Evolutionary conservation across 495 filamentous ascomycete species (phyloP).

Genomic region (Hypoxylon crocopeplum): DNA sequence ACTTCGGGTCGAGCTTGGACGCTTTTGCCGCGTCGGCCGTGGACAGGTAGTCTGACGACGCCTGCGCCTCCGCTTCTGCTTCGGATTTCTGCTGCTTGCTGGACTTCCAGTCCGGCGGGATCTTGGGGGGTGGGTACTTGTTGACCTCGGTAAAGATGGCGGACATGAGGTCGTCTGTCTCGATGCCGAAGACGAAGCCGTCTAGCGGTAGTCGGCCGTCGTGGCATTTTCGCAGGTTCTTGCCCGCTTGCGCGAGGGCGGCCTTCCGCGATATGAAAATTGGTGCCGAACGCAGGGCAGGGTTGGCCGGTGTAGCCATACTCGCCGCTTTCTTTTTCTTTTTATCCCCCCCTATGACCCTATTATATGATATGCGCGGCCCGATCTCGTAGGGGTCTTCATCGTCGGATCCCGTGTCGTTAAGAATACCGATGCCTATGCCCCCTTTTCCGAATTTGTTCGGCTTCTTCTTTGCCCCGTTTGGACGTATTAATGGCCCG

Average conservation of each 20-base stretch:
- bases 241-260: constrained; percentile 59
- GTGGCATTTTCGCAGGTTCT: constrained; percentile 78
- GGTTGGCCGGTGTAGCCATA: constrained; percentile 61
- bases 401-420: constrained; percentile 96
- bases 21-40: constrained; percentile 76
- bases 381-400: constrained; percentile 95
- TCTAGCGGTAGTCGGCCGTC: constrained; percentile 87
- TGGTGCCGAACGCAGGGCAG: constrained; percentile 70
- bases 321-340: constrained; percentile 70
- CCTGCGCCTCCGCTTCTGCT: constrained; percentile 27
- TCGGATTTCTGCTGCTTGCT: constrained; percentile 57
- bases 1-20: constrained; percentile 77
- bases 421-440: constrained; percentile 88
- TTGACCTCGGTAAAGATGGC: constrained; percentile 63
- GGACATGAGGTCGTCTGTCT: constrained; percentile 58
- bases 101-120: constrained; percentile 81
- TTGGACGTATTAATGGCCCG: constrained; percentile 40
- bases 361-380: constrained; percentile 89
- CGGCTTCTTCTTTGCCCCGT: constrained; percentile 51
- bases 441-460: constrained; percentile 63
- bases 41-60: constrained; percentile 61
- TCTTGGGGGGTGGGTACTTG: constrained; percentile 74
- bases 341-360: constrained; percentile 82
- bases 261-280: constrained; percentile 81
- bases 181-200: constrained; percentile 78